Base-by-base conservation (phyloP, 305 asterid genomes). In the Fraxinus dipetala region DNA sequence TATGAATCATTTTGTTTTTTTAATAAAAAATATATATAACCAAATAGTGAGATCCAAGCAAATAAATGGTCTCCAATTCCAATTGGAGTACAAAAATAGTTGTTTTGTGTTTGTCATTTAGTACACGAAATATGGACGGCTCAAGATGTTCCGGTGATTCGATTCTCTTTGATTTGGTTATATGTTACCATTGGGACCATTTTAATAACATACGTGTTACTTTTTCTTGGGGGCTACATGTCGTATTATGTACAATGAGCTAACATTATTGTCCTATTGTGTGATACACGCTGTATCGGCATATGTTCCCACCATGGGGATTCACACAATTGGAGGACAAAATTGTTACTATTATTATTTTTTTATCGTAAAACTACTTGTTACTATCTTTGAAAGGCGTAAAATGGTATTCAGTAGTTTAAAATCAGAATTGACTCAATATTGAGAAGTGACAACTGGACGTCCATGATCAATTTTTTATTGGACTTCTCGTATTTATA, bases 61-160 rank as follows among this genome's bases (percentile, higher is more conserved):
- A 75, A 81, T 40, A 79, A 85, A 85, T 85, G 80, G 81, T 81
- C 76, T 32, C 63, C 70, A 61, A 61, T 61, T 61, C 16, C 22
- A n/a, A 28, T 65, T 65, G 73, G 34, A 26, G 45, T 11, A 8
- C 38, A 18, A 16, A 24, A 6, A 30, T 81, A 6, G 34, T 34
- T 8, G 16, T 24, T 28, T 28, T 59, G 11, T 30, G 59, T 30
- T 73, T 63, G 72, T 61, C 76, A 38, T 80, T 67, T 80, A 38
- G 30, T 34, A 26, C 72, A 72, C 28, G 80, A 77, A 31, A 38
- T 13, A 5, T n/a, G 74, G 84, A 77, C 80, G 82, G 82, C 65
- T 59, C 74, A 63, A 76, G 22, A 32, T 65, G 51, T 76, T 65
- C 18, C 9, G 36, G 4, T 69, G 22, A 24, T 83, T 82, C 6